Conservation (phyloP, 2,329 filamentous ascomycete species). For the Paracorniculantispora psalliotae region DNA sequence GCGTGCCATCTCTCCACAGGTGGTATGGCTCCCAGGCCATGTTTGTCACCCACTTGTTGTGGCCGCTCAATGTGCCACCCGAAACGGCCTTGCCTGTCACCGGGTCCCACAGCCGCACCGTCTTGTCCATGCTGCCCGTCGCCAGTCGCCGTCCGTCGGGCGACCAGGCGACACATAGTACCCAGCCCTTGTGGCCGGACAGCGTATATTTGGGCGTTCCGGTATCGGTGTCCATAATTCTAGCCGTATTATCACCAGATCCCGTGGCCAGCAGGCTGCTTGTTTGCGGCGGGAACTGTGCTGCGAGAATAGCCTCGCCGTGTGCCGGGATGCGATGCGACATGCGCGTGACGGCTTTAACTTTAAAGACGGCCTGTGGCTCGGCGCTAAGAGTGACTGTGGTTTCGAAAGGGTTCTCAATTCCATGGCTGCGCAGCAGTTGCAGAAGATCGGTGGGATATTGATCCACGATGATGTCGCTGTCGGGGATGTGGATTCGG, state of each 20-base stretch:
- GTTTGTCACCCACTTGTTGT: conserved; percentile 83
- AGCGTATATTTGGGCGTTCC: conserved; percentile 83
- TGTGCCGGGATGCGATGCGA: conserved; percentile 86
- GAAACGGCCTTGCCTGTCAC: conserved; percentile 71
- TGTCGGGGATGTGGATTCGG: conserved; percentile 52
- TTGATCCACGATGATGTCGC: conserved; percentile 49
- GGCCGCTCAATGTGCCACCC: conserved; percentile 67
- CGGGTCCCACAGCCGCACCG: conserved; percentile 84
- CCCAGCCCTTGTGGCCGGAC: conserved; percentile 85
- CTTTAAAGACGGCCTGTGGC: conserved; percentile 89
- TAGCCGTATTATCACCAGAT: conserved; percentile 82
- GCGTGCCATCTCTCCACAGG: conserved; percentile 66
- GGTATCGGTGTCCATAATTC: conserved; percentile 93
- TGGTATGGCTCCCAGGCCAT: conserved; percentile 94
- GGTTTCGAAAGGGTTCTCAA: conserved; percentile 54
- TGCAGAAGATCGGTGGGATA: conserved; percentile 52
- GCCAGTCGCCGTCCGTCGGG: conserved; percentile 77
- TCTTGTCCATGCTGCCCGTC: conserved; percentile 90
- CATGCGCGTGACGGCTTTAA: conserved; percentile 86
- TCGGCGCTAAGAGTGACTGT: conserved; percentile 54
- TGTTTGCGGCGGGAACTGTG: conserved; percentile 76
- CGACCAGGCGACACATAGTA: conserved; percentile 80
- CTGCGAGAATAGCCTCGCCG: conserved; percentile 81
- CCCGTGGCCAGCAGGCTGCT: conserved; percentile 80
- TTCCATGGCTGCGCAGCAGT: conserved; percentile 50